phyloP scores from a whole-genome alignment of 768 basidiomycete genomes.

The Butyriboletus loyo region DNA sequence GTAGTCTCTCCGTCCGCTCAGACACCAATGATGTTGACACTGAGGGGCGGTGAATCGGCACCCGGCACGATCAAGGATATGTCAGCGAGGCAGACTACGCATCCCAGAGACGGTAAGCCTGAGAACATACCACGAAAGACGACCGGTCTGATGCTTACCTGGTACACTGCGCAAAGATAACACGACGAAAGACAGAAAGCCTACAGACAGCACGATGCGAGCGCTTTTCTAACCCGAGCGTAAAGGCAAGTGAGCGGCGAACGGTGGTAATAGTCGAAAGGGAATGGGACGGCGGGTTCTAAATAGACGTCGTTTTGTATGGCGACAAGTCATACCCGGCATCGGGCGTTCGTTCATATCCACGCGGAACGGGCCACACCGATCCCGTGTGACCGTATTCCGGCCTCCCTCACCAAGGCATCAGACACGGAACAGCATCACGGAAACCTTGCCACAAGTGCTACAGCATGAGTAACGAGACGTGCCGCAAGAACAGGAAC shows the following conservation, averaged over 20 bases:
- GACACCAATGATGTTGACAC: slow-evolving; percentile 40
- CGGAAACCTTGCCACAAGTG: no score
- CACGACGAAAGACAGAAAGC: neutral
- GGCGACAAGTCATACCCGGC: no score
- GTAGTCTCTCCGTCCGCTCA: slow-evolving; percentile 43
- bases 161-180: slow-evolving; percentile 5
- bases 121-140: neutral
- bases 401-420: no score
- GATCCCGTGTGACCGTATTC: no score
- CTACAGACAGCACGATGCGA: neutral
- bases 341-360: no score
- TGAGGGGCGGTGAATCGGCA: slow-evolving; percentile 43
- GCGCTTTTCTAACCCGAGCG: neutral
- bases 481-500: no score
- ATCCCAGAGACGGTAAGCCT: neutral
- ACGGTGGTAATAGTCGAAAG: neutral
- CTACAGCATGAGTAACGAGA: no score
- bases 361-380: no score
- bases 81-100: slow-evolving; percentile 11
- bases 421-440: no score
- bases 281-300: neutral
- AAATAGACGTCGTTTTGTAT: no score
- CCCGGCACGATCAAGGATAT: slow-evolving; percentile 44
- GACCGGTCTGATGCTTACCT: neutral
- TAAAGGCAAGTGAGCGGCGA: neutral